Percentiles rank a stretch among this genome's conserved stretches.
phyloP scores from a whole-genome alignment of 1,284 basidiomycete species.

The Ceratobasidium sp. region DNA sequence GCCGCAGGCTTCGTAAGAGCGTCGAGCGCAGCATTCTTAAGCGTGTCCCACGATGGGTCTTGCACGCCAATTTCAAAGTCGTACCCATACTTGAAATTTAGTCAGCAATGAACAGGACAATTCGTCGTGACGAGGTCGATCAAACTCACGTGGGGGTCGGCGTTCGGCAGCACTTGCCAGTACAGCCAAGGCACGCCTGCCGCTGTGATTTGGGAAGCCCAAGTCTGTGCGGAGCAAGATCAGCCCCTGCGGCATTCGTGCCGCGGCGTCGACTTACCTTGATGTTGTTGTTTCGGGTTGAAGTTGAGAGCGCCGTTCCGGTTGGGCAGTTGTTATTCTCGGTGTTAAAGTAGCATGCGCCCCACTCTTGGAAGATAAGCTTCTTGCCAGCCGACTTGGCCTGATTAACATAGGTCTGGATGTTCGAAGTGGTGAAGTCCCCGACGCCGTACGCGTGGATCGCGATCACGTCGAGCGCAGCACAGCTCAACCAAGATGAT shows the following conservation, averaged over 20 bases:
- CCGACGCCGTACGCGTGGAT: slow-evolving; percentile 58
- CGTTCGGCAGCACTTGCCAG: slow-evolving; percentile 49
- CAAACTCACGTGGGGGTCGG: slow-evolving; percentile 45
- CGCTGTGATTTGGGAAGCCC: slow-evolving; percentile 52
- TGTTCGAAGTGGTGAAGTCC: slow-evolving; percentile 51
- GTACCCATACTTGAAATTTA: slow-evolving; percentile 22
- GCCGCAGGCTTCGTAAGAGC: slow-evolving; percentile 41
- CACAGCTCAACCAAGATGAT: slow-evolving; percentile 54
- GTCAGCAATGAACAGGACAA: not conserved
- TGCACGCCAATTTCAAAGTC: slow-evolving; percentile 47
- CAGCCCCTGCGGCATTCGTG: not conserved
- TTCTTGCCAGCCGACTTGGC: slow-evolving; percentile 53
- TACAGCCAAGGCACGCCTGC: slow-evolving; percentile 51
- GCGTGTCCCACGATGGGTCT: slow-evolving; percentile 47
- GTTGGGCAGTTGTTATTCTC: slow-evolving; percentile 52
- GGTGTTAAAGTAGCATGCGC: slow-evolving; percentile 50
- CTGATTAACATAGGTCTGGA: slow-evolving; percentile 52
- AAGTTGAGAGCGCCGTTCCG: slow-evolving; percentile 46
- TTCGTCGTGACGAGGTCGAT: not conserved
- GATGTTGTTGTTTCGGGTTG: slow-evolving; percentile 53
- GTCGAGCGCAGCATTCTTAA: slow-evolving; percentile 44
- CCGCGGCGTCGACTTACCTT: not conserved
- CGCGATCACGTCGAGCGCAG: slow-evolving; percentile 55
- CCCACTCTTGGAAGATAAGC: slow-evolving; percentile 58
- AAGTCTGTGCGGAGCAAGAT: slow-evolving; percentile 45